Percentiles rank a stretch among this genome's conserved stretches.
Evolutionary conservation across 257 asterid species (phyloP).

Genomic region (Nicotiana paniculata): DNA sequence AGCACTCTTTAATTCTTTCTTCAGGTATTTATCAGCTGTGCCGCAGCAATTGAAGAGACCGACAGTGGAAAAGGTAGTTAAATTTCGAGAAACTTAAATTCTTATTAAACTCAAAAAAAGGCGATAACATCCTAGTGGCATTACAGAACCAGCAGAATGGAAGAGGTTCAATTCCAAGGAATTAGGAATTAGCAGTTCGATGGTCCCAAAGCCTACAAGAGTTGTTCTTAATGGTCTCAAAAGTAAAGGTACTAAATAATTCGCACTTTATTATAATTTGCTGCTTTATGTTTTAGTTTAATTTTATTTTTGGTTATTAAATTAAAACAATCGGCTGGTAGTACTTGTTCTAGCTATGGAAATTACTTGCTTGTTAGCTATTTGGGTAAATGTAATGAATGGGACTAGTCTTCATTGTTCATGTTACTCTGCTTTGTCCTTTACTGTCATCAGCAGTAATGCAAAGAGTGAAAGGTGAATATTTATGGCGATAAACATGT

Average conservation of each 20-base stretch:
- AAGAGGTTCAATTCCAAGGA: conserved; percentile 62
- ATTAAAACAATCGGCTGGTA: background rate
- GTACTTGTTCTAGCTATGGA: background rate
- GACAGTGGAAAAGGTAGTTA: conserved; percentile 40
- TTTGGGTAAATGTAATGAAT: background rate
- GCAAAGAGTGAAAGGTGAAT: background rate
- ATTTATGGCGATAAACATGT: too few relatives aligned
- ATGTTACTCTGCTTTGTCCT: background rate
- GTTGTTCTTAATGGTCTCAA: conserved; percentile 71
- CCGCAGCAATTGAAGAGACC: conserved; percentile 49
- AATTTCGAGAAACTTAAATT: background rate
- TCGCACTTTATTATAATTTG: background rate
- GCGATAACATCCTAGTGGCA: conserved; percentile 11
- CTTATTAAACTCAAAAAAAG: conserved; percentile 11
- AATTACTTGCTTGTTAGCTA: background rate
- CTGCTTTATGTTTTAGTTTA: background rate
- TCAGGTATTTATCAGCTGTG: conserved; percentile 38
- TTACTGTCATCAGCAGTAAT: background rate
- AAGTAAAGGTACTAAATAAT: conserved; percentile 40
- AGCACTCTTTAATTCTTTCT: background rate
- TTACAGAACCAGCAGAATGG: conserved; percentile 39
- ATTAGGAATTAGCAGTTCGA: conserved; percentile 66
- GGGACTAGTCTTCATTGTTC: background rate
- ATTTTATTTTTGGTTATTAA: background rate
- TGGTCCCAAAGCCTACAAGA: conserved; percentile 59